A percentile compares a stretch with the other conserved stretches of the same genome.
These are phyloP conservation scores for Fusarium sp. DNA, from an alignment of 2,329 filamentous ascomycete species.

Conservation along the genomic window DNA sequence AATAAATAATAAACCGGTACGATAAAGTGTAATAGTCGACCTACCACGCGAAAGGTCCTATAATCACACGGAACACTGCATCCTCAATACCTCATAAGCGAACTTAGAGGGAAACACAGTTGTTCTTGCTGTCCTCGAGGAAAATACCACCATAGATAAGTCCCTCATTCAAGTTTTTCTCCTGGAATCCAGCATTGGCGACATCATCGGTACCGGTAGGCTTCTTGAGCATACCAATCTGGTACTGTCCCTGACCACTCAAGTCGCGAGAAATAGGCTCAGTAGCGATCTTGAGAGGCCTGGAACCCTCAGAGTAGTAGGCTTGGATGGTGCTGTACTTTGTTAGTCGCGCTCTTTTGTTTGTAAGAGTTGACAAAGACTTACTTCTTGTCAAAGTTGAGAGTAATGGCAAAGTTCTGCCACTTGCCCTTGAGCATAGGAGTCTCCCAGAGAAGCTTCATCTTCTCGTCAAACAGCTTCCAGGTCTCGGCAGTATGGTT, in stretches of 20 bases:
- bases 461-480: slow-evolving; percentile 62
- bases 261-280: slow-evolving; percentile 63
- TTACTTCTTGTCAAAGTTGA: slow-evolving; percentile 69
- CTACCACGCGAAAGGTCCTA: neutral
- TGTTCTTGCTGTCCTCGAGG: slow-evolving; percentile 60
- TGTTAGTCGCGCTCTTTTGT: slow-evolving; percentile 12
- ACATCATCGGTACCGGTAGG: slow-evolving; percentile 62
- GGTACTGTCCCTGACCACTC: slow-evolving; percentile 69
- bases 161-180: slow-evolving; percentile 63
- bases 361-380: slow-evolving; percentile 34
- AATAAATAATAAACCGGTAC: neutral
- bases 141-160: slow-evolving; percentile 66
- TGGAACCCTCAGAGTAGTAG: slow-evolving; percentile 65
- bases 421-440: slow-evolving; percentile 64
- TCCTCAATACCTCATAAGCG: neutral
- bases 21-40: neutral
- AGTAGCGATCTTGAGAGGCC: slow-evolving; percentile 61
- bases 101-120: slow-evolving; percentile 50
- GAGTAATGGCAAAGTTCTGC: slow-evolving; percentile 71
- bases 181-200: slow-evolving; percentile 62
- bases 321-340: slow-evolving; percentile 64
- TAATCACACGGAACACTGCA: neutral
- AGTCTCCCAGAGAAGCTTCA: slow-evolving; percentile 62
- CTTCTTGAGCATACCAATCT: slow-evolving; percentile 74
- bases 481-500: slow-evolving; percentile 54